Percentiles rank a stretch among this genome's conserved stretches.
Conservation (phyloP, 257 asterid genomes). For the Voacanga thouarsii region DNA sequence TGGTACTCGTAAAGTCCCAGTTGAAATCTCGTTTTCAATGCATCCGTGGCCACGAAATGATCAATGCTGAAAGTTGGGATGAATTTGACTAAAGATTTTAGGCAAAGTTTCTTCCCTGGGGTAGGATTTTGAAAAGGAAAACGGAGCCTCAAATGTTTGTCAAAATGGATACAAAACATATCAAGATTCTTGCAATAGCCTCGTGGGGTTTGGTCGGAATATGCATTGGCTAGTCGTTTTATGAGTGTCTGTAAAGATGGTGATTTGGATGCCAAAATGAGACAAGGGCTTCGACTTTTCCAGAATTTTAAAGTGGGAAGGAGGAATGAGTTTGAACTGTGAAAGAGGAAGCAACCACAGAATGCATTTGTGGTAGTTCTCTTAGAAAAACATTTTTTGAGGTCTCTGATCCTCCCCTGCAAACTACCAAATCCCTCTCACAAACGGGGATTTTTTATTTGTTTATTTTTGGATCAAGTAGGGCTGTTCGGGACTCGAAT, state of each 20-base stretch:
- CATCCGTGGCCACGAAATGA: background rate
- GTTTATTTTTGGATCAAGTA: too few relatives aligned
- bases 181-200: background rate
- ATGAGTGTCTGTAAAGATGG: constrained; percentile 28
- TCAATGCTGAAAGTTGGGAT: constrained; percentile 1
- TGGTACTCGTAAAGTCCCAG: background rate
- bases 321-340: constrained; percentile 12
- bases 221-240: constrained; percentile 29
- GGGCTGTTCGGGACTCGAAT: background rate
- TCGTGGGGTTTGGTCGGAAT: background rate
- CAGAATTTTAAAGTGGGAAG: background rate
- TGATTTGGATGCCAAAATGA: constrained; percentile 32
- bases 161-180: too few relatives aligned
- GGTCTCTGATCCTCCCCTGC: constrained; percentile 3
- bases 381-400: background rate
- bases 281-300: constrained; percentile 32
- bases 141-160: too few relatives aligned
- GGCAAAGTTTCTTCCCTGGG: background rate
- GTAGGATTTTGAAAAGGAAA: too few relatives aligned
- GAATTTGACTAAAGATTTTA: constrained; percentile 7
- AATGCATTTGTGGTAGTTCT: constrained; percentile 29
- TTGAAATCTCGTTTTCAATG: background rate
- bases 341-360: constrained; percentile 19
- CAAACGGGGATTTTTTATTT: background rate
- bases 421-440: constrained; percentile 7